Evolutionary conservation across 208 protist genomes (phyloP).

Genomic region (Novymonas esmeraldas): DNA sequence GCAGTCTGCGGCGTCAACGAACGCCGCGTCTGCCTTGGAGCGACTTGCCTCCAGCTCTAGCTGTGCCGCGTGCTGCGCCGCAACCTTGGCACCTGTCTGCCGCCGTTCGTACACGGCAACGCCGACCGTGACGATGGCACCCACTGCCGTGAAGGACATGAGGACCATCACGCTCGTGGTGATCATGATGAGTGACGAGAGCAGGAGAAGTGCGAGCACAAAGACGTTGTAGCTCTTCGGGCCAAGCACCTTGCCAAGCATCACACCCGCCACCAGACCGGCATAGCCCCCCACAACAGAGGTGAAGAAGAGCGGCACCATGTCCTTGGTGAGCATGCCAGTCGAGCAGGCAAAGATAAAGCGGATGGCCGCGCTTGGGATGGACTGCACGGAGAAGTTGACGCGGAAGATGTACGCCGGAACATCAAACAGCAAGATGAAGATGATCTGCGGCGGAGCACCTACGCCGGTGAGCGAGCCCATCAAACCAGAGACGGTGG

Average conservation of each 20-base stretch:
- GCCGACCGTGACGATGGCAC: constrained; percentile 15
- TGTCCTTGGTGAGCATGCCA: constrained; percentile 22
- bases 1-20: no score
- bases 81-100: constrained; percentile 21
- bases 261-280: constrained; percentile 33
- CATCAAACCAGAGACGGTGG: constrained; percentile 37
- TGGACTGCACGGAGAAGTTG: constrained; percentile 45
- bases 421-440: constrained; percentile 46
- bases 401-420: constrained; percentile 48
- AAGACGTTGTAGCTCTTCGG: constrained; percentile 42
- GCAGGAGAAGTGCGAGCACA: constrained; percentile 40
- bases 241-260: constrained; percentile 45
- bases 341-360: constrained; percentile 36
- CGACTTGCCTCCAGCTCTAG: constrained; percentile 20
- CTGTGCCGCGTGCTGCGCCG: constrained; percentile 28
- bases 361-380: constrained; percentile 35
- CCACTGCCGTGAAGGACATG: constrained; percentile 10
- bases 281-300: constrained; percentile 33
- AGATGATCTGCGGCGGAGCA: constrained; percentile 50
- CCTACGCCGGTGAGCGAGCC: constrained; percentile 45
- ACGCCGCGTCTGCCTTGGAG: not conserved
- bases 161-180: constrained; percentile 33
- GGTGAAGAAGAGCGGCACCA: constrained; percentile 37
- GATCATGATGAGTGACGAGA: constrained; percentile 43
- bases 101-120: constrained; percentile 33